Conservation (phyloP, 768 basidiomycete genomes). For the Tremella fuciformis region DNA sequence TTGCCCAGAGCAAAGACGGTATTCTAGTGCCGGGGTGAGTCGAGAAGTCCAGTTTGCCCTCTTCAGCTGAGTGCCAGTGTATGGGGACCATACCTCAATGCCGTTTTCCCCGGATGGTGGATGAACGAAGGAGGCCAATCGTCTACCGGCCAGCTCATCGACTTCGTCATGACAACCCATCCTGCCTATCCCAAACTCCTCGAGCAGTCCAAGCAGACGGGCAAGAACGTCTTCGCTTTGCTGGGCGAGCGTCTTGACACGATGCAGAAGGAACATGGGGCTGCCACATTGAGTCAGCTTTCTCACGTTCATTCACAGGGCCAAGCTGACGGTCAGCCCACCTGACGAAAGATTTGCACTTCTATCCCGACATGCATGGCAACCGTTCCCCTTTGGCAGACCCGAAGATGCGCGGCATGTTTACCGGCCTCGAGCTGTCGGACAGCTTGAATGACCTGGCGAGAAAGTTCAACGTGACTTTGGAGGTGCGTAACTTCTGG, state of each 20-base stretch:
- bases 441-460: slow-evolving; percentile 74
- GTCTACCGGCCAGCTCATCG: slow-evolving; percentile 96
- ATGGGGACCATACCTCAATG: slow-evolving; percentile 61
- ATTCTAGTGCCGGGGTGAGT: slow-evolving; percentile 73
- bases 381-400: slow-evolving; percentile 97
- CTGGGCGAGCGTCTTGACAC: slow-evolving; percentile 71
- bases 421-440: slow-evolving; percentile 81
- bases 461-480: slow-evolving; percentile 80
- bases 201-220: slow-evolving; percentile 60
- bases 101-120: slow-evolving; percentile 93
- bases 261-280: slow-evolving; percentile 60
- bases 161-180: slow-evolving; percentile 91
- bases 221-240: slow-evolving; percentile 56
- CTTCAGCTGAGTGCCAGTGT: slow-evolving; percentile 13
- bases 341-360: slow-evolving; percentile 80
- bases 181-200: slow-evolving; percentile 73
- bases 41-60: background rate
- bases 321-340: slow-evolving; percentile 56
- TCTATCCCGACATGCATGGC: slow-evolving; percentile 83
- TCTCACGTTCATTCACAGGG: background rate
- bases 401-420: slow-evolving; percentile 87
- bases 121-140: slow-evolving; percentile 99
- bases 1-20: slow-evolving; percentile 80
- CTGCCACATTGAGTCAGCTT: slow-evolving; percentile 59
- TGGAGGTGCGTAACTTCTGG: slow-evolving; percentile 57